Base-by-base conservation (phyloP, 2,329 filamentous ascomycete genomes). In the Aspergillus latus region DNA sequence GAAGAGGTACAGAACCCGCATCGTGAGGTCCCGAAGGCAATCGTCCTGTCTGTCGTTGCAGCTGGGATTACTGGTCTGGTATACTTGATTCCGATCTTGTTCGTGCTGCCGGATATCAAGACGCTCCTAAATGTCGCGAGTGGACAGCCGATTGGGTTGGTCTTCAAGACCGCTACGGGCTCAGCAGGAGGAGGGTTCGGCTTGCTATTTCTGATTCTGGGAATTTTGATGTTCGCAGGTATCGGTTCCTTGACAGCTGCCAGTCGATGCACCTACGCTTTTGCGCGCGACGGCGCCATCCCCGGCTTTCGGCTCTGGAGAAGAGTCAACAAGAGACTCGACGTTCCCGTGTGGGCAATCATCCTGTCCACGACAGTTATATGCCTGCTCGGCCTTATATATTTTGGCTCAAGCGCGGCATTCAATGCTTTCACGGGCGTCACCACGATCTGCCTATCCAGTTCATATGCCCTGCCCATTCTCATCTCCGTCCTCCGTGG, bases 371-470 rank as follows among this genome's bases (percentile, higher is more conserved):
- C 88, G 0, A 67, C 79, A 0, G 83, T 92, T 43, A 85, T 89
- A 70, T 88, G 84, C 62, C 74, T 92, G 9, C 80, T 92, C 0
- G 89, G 88, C 0, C 80, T 89, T 62, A 91, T 92, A 71, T 92
- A 90, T 75, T 90, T 92, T 61, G 89, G 89, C 8, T 89, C 86
- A 1, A 82, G 84, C 0, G 87, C 88, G 0, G 89, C 89, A 0
- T 92, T 92, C 76, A 88, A 88, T 77, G 87, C 85, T 8, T 92
- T 92, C 72, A 92, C 88, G 0, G 88, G 88, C 30, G 88, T 91
- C 1, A 89, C 88, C 1, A 92, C 88, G 4, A 91, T 92, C 68
- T 91, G 88, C 62, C 81, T 92, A 0, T 88, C 85, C 0, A 85
- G 86, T 3, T 90, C 87, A 0, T 92, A 92, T 70, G 88, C 86